Conservation (phyloP, 306 rosid species). For the Cajanus cajan region DNA sequence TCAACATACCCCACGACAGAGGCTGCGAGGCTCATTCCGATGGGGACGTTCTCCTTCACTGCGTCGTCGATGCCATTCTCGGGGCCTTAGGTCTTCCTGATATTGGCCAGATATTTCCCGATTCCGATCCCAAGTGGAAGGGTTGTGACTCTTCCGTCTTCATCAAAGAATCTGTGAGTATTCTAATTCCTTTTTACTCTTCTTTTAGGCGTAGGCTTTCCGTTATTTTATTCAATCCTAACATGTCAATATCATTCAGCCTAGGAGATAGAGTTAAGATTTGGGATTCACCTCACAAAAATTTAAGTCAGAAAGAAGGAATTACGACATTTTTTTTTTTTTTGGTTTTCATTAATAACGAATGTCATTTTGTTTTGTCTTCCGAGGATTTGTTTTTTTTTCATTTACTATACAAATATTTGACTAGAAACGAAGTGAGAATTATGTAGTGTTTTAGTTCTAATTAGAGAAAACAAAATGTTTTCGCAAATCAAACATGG, state of each 20-base stretch:
- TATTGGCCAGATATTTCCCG: constrained; percentile 89
- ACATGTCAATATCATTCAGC: too few species aligned
- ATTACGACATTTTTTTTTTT: background rate
- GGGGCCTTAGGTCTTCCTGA: constrained; percentile 97
- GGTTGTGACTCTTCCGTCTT: constrained; percentile 84
- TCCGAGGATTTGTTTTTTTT: background rate
- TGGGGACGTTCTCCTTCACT: constrained; percentile 96
- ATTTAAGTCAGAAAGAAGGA: background rate
- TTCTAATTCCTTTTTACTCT: background rate
- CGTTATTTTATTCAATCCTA: background rate
- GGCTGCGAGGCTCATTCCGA: constrained; percentile 99
- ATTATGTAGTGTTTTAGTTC: background rate
- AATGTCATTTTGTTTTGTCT: background rate
- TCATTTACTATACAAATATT: background rate
- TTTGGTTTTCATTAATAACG: background rate
- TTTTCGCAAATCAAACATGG: background rate
- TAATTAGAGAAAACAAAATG: background rate
- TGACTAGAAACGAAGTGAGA: background rate
- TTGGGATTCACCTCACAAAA: background rate
- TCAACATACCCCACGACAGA: constrained; percentile 79
- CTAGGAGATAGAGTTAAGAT: too few species aligned
- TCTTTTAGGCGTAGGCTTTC: background rate
- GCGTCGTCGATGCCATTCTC: constrained; percentile 91
- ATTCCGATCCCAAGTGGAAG: constrained; percentile 93
- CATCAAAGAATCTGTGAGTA: constrained; percentile 85